Evolutionary conservation across 2,329 filamentous ascomycete species (phyloP).

Genomic region (Pseudogymnoascus sp.): DNA sequence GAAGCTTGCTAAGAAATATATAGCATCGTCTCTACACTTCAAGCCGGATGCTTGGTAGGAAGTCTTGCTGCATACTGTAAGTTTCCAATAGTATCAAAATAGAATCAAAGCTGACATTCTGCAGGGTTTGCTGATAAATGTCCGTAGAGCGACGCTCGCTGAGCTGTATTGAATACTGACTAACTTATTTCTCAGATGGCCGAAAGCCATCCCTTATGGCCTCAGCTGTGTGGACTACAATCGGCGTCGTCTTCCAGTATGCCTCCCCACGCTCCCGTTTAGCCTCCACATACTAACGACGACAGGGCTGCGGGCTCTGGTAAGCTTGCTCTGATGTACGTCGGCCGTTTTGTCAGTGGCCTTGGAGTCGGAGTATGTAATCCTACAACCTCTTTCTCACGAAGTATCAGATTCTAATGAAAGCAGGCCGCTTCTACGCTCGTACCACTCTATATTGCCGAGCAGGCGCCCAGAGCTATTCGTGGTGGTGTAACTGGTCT

Average conservation of each 20-base stretch:
- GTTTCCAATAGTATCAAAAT: conserved; percentile 1
- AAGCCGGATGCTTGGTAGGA: conserved; percentile 60
- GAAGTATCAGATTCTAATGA: conserved; percentile 43
- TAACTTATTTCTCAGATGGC: conserved; percentile 13
- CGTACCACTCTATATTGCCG: conserved; percentile 39
- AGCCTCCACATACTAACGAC: background rate
- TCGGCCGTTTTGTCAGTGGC: conserved; percentile 50
- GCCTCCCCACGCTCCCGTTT: background rate
- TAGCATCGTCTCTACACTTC: conserved; percentile 59
- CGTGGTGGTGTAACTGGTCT: conserved; percentile 42
- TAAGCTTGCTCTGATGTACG: conserved; percentile 53
- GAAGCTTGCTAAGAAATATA: background rate
- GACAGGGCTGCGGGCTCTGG: conserved; percentile 43
- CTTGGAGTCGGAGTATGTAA: conserved; percentile 32
- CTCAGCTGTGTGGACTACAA: conserved; percentile 47
- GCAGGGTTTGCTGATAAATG: conserved; percentile 28
- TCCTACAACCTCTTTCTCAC: conserved; percentile 33
- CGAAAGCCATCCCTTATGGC: conserved; percentile 39
- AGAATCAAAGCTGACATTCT: background rate
- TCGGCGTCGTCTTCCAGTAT: conserved; percentile 57
- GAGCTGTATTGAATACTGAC: background rate
- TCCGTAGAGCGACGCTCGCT: background rate
- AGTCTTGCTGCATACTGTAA: conserved; percentile 41
- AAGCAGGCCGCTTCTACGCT: conserved; percentile 36
- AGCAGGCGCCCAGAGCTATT: conserved; percentile 43